These are phyloP conservation scores for Mycosarcoma mackinlayi DNA, from an alignment of 1,284 basidiomycete species.

Conservation along the genomic window DNA sequence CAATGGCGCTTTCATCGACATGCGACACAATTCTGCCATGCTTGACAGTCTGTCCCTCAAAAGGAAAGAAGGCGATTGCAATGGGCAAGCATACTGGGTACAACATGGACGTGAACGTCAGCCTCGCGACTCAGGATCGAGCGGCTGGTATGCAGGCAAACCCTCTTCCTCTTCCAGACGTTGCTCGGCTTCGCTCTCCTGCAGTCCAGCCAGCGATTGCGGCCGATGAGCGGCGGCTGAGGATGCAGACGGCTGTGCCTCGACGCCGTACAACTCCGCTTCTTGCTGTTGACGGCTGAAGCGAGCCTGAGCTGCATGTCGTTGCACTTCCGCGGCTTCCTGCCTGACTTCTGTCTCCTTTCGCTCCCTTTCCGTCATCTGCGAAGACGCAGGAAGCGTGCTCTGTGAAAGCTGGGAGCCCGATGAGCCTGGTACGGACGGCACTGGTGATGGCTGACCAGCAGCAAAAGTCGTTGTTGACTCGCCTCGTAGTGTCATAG, in stretches of 20 bases:
- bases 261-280: slow-evolving; percentile 31
- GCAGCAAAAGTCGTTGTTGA: background rate
- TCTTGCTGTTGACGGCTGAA: slow-evolving; percentile 36
- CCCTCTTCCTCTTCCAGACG: slow-evolving; percentile 32
- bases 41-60: no score
- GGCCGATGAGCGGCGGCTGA: slow-evolving; percentile 4
- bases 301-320: slow-evolving; percentile 32
- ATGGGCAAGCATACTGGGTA: background rate
- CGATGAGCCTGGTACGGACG: slow-evolving; percentile 1
- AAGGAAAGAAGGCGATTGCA: background rate
- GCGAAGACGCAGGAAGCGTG: slow-evolving; percentile 2
- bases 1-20: background rate
- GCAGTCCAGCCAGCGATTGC: slow-evolving; percentile 20
- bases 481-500: slow-evolving; percentile 15
- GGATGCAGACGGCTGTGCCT: slow-evolving; percentile 11
- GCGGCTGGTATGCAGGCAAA: slow-evolving; percentile 37
- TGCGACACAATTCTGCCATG: no score
- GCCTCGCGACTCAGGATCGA: slow-evolving; percentile 20
- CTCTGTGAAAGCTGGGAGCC: slow-evolving; percentile 1
- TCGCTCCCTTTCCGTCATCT: slow-evolving; percentile 26
- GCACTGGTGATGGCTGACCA: background rate
- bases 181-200: slow-evolving; percentile 36
- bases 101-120: background rate
- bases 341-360: slow-evolving; percentile 38
- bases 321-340: slow-evolving; percentile 42